Evolutionary conservation across 768 basidiomycete genomes (phyloP), one percentile per base, ranked within the genome.

Genomic region (Boletellus ananas): DNA sequence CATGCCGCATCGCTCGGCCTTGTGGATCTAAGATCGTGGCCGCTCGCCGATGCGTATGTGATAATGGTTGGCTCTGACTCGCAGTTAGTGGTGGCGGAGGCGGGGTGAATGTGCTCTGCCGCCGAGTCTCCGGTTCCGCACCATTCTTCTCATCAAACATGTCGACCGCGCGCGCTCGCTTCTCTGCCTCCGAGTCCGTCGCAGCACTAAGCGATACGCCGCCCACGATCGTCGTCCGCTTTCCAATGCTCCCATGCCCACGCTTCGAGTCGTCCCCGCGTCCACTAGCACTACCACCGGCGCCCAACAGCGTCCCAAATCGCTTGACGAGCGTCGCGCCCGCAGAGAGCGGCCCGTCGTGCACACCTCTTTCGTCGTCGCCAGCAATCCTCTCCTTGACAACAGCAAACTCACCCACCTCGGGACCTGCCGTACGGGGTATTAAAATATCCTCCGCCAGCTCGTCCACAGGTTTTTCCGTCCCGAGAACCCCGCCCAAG

Each of bases 21-120:
- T 80, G 77, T 0, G 87, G 79, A 64, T 91, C 89, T 31, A 90
- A 63, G 34, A 90, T 75, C 14, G 89, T 90, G 50, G 88, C 87
- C 4, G 88, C 88, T 6, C 89, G 75, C 18, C 89, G 78, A 66
- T 90, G 89, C 0, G 75, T 66, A 47, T 71, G 76, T 13, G 77
- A 80, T 45, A 82, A 59, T 0, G 83, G 82, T 63, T 84, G 83
- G 51, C 80, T 81, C 44, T 74, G 60, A 35, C 75, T 80, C 44
- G 70, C 60, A 16, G 72, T 55, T 10, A 77, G 58, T 3, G 70
- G 58, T 36, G 61, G 62, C 2, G 71, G 23, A 25, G 23, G 59
- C 5, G 69, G 60, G 10, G 69, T 47, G 42, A 66, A 51, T 13
- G 65, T 50, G 35, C 42, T 57, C 33, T 53, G 58, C 52, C 60